Conservation (phyloP, 2,329 filamentous ascomycete species). For the Celoporthe dispersa region DNA sequence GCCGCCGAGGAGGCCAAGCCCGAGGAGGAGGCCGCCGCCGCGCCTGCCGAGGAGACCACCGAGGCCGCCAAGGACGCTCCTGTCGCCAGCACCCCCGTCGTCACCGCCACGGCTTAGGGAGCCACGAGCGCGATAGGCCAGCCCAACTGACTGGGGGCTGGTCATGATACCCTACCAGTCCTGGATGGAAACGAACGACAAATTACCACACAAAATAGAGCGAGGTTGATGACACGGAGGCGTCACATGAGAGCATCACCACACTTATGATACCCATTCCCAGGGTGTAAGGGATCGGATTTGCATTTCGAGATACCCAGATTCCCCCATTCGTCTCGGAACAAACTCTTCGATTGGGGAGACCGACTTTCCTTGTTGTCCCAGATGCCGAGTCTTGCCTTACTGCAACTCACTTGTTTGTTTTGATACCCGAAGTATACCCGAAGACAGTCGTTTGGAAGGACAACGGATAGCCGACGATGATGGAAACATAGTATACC, state of each 20-base stretch:
- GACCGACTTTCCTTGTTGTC: slow-evolving; percentile 31
- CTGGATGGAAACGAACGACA: slow-evolving; percentile 29
- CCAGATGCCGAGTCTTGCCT: slow-evolving; percentile 32
- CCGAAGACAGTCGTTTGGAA: slow-evolving; percentile 35
- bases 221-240: slow-evolving; percentile 35
- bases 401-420: slow-evolving; percentile 36
- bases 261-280: slow-evolving; percentile 31
- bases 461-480: slow-evolving; percentile 35
- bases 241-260: slow-evolving; percentile 32
- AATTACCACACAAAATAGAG: slow-evolving; percentile 34
- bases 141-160: slow-evolving; percentile 32
- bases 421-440: slow-evolving; percentile 47
- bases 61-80: slow-evolving; percentile 41
- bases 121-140: slow-evolving; percentile 15
- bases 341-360: slow-evolving; percentile 29
- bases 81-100: slow-evolving; percentile 49
- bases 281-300: slow-evolving; percentile 47
- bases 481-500: slow-evolving; percentile 23
- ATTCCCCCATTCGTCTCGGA: slow-evolving; percentile 44
- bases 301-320: slow-evolving; percentile 64
- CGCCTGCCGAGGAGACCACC: slow-evolving; percentile 41
- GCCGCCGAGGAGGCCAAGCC: slow-evolving; percentile 38
- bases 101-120: slow-evolving; percentile 57
- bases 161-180: slow-evolving; percentile 30
- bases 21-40: slow-evolving; percentile 37